A percentile compares a stretch with the other conserved stretches of the same genome.
Conservation (phyloP, 2,329 filamentous ascomycete species). For the Basipetospora chlamydospora region DNA sequence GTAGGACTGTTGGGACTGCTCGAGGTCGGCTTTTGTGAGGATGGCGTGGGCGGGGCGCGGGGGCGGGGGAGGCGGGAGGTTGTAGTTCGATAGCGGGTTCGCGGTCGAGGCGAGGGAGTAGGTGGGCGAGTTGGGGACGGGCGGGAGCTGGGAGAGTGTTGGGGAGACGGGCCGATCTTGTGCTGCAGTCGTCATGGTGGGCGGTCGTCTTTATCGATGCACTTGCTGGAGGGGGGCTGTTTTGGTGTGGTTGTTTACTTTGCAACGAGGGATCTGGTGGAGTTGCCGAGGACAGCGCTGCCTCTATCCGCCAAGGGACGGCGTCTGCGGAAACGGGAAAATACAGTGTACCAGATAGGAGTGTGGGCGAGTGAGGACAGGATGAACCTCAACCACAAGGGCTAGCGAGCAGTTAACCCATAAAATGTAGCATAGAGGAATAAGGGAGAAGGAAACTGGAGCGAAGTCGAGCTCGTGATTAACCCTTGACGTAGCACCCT, state of each 20-base stretch:
- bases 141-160: constrained; percentile 15
- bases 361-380: no score
- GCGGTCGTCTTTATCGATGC: no score
- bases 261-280: background rate
- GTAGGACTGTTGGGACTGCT: constrained; percentile 47
- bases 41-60: constrained; percentile 43
- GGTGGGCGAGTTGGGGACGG: constrained; percentile 47
- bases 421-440: no score
- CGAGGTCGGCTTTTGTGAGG: constrained; percentile 48
- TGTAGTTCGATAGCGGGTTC: constrained; percentile 43
- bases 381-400: no score
- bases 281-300: no score
- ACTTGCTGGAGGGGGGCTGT: background rate
- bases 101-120: constrained; percentile 50
- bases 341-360: no score
- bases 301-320: no score
- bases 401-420: no score
- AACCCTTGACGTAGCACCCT: no score
- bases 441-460: no score
- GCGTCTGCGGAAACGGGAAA: no score
- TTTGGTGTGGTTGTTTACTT: constrained; percentile 1
- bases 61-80: constrained; percentile 45
- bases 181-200: background rate
- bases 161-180: constrained; percentile 4
- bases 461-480: no score